A percentile compares a stretch with the other conserved stretches of the same genome.
Evolutionary conservation across 805 yeast species (phyloP).

Genomic region (Lipomyces spencermartinsiae): DNA sequence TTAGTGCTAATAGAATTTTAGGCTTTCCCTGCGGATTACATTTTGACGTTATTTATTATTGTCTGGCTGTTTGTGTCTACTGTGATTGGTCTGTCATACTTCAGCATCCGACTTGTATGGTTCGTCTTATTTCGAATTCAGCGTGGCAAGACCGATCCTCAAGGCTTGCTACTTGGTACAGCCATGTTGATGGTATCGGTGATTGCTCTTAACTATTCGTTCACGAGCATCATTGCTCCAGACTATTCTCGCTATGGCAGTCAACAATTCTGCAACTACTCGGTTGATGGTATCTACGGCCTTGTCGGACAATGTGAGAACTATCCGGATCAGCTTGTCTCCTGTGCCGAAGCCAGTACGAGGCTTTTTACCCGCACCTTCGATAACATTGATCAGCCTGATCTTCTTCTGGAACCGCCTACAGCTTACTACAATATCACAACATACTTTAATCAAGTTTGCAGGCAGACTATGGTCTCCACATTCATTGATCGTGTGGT

Average conservation of each 20-base stretch:
- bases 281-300: conserved; percentile 36
- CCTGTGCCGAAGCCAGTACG: conserved; percentile 37
- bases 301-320: conserved; percentile 34
- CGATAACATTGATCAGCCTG: conserved; percentile 12
- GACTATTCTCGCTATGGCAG: conserved; percentile 38
- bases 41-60: conserved; percentile 32
- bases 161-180: conserved; percentile 36
- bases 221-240: conserved; percentile 38
- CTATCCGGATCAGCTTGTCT: conserved; percentile 30
- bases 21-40: conserved; percentile 39
- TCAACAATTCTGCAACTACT: conserved; percentile 34
- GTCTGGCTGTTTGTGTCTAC: conserved; percentile 38
- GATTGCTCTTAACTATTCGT: conserved; percentile 37
- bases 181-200: conserved; percentile 38
- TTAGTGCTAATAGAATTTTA: background rate
- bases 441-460: conserved; percentile 31
- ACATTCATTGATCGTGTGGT: conserved; percentile 37
- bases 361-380: conserved; percentile 21
- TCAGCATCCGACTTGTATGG: conserved; percentile 39
- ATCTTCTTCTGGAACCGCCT: conserved; percentile 18
- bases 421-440: conserved; percentile 18
- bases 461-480: conserved; percentile 37
- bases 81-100: conserved; percentile 37
- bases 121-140: conserved; percentile 37
- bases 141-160: conserved; percentile 38